phyloP scores from a whole-genome alignment of 1,139 yeast species.

The Candida sanyaensis region DNA sequence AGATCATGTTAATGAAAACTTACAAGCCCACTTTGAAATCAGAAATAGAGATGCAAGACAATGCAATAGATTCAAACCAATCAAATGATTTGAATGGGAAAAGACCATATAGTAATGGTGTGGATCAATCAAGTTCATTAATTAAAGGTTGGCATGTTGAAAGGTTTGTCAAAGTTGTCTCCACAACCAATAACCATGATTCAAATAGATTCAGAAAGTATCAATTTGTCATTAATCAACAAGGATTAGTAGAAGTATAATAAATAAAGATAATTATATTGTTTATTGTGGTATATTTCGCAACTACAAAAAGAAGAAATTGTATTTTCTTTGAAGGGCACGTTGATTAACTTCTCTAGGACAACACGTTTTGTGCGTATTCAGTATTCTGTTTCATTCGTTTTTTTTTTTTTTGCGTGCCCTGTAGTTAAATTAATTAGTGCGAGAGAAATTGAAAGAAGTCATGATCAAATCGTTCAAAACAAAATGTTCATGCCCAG shows the following conservation, averaged over 20 bases:
- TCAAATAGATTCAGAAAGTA: constrained; percentile 13
- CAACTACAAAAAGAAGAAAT: no score
- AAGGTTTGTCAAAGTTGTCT: constrained; percentile 29
- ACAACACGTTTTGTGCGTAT: no score
- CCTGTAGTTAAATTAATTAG: no score
- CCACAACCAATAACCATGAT: constrained; percentile 16
- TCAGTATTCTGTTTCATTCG: no score
- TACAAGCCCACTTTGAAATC: constrained; percentile 27
- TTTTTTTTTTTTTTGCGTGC: no score
- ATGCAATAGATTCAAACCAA: no score
- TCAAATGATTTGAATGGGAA: neutral
- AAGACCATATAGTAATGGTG: neutral
- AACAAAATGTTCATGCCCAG: neutral
- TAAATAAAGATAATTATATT: neutral
- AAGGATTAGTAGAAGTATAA: constrained; percentile 15
- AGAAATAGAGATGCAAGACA: constrained; percentile 1
- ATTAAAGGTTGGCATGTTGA: constrained; percentile 30
- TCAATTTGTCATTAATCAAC: constrained; percentile 18
- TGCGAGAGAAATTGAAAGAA: no score
- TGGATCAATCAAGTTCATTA: constrained; percentile 6
- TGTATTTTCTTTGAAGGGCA: no score
- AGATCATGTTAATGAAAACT: constrained; percentile 35
- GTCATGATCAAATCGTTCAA: no score
- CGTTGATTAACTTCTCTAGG: no score
- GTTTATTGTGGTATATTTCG: no score